phyloP scores from a whole-genome alignment of 495 filamentous ascomycete species.

The Chaetomidium leptoderma region DNA sequence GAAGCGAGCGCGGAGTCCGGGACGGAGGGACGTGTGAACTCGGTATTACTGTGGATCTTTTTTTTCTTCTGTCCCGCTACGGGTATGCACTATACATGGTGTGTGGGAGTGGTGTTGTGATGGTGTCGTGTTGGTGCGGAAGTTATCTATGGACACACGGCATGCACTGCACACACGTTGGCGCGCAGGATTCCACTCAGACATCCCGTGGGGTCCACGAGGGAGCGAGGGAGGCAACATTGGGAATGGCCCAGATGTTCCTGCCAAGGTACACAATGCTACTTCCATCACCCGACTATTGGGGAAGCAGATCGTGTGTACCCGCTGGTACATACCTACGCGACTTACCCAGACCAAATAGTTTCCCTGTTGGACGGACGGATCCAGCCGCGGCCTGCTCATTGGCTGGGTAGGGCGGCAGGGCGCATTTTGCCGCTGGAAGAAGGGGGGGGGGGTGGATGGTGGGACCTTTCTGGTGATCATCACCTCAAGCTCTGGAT shows the following conservation, averaged over 20 bases:
- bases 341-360: not conserved
- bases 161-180: not conserved
- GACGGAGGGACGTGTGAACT: not conserved
- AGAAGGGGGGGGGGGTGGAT: not conserved
- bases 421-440: conserved; percentile 6
- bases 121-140: not conserved
- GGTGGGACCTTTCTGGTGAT: not conserved
- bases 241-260: not conserved
- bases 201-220: not conserved
- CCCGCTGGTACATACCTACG: not conserved
- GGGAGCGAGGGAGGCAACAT: not conserved
- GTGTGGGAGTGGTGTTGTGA: not conserved
- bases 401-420: not conserved
- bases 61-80: no score
- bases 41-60: conserved; percentile 9
- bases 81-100: no score
- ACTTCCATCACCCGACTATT: not conserved
- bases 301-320: not conserved
- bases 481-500: not conserved
- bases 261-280: not conserved
- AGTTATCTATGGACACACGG: no score
- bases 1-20: not conserved
- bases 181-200: not conserved
- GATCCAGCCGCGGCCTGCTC: conserved; percentile 1
- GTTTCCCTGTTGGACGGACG: not conserved